Conservation (phyloP, 2,329 filamentous ascomycete genomes). For the Fonsecaea multimorphosa region DNA sequence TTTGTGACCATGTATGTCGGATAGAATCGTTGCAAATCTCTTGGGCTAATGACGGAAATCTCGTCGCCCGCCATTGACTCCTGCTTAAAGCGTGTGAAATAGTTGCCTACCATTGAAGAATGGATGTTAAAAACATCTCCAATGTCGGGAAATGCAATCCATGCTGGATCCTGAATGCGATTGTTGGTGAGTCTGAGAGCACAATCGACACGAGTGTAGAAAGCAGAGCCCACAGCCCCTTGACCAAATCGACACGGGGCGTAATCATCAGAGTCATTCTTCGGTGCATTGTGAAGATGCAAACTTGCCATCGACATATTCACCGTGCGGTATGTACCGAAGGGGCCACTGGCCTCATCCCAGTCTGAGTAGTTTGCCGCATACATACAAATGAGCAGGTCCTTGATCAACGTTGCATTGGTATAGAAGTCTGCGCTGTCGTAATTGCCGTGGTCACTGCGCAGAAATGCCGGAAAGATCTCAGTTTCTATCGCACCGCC, state of each 20-base stretch:
- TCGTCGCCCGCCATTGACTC: slow-evolving; percentile 10
- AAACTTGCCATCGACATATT: slow-evolving; percentile 17
- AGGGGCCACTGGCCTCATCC: neutral
- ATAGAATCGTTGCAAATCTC: slow-evolving; percentile 24
- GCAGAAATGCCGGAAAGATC: slow-evolving; percentile 4
- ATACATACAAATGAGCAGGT: slow-evolving; percentile 23
- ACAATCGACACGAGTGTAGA: slow-evolving; percentile 26
- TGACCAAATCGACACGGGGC: slow-evolving; percentile 6
- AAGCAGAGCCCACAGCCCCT: slow-evolving; percentile 17
- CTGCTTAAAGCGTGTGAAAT: slow-evolving; percentile 13
- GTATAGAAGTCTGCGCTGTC: slow-evolving; percentile 5
- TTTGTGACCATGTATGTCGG: slow-evolving; percentile 26
- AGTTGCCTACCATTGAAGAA: slow-evolving; percentile 7
- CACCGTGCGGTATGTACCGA: slow-evolving; percentile 7
- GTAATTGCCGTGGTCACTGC: slow-evolving; percentile 8
- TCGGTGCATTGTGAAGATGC: slow-evolving; percentile 15
- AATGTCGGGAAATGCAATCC: slow-evolving; percentile 20
- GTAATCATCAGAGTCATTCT: slow-evolving; percentile 13
- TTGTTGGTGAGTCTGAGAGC: slow-evolving; percentile 1
- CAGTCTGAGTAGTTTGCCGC: slow-evolving; percentile 17
- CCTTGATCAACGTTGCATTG: slow-evolving; percentile 16
- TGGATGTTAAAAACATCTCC: neutral
- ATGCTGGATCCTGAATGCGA: slow-evolving; percentile 3
- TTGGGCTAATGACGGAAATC: slow-evolving; percentile 8
- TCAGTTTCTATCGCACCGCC: slow-evolving; percentile 8